A percentile compares a stretch with the other conserved stretches of the same genome.
Evolutionary conservation across 306 rosid genomes (phyloP).

Genomic region (Neltuma alba): DNA sequence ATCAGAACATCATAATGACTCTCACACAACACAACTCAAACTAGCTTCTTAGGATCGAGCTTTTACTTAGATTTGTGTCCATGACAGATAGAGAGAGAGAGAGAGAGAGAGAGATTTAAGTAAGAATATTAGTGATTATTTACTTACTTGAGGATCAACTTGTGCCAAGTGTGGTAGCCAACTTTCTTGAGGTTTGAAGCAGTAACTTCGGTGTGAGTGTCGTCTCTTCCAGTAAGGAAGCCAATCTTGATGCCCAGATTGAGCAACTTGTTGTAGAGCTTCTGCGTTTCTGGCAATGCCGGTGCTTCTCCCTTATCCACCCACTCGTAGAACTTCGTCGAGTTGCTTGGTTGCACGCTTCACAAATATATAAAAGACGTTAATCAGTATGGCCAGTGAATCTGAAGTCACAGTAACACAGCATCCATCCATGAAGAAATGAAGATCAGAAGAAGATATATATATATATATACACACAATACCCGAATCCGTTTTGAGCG

Average conservation of each 20-base stretch:
- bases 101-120: no score
- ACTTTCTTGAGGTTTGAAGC: conserved; percentile 17
- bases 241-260: conserved; percentile 40
- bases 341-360: conserved; percentile 33
- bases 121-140: not conserved
- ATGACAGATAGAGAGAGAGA: no score
- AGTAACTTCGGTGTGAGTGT: not conserved
- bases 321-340: conserved; percentile 31
- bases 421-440: no score
- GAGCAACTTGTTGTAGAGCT: conserved; percentile 36
- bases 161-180: conserved; percentile 3
- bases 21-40: no score
- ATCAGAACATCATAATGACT: no score
- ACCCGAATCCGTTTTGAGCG: not conserved
- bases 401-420: no score
- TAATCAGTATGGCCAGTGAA: no score
- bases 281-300: conserved; percentile 45
- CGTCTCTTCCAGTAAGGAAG: conserved; percentile 46
- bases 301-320: conserved; percentile 27
- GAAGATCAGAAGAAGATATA: not conserved
- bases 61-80: no score
- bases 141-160: not conserved
- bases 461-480: not conserved
- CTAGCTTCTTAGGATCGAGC: no score
- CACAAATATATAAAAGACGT: not conserved